These are phyloP conservation scores for Trichaptum fuscoviolaceum DNA, from an alignment of 768 basidiomycete species.

Conservation along the genomic window DNA sequence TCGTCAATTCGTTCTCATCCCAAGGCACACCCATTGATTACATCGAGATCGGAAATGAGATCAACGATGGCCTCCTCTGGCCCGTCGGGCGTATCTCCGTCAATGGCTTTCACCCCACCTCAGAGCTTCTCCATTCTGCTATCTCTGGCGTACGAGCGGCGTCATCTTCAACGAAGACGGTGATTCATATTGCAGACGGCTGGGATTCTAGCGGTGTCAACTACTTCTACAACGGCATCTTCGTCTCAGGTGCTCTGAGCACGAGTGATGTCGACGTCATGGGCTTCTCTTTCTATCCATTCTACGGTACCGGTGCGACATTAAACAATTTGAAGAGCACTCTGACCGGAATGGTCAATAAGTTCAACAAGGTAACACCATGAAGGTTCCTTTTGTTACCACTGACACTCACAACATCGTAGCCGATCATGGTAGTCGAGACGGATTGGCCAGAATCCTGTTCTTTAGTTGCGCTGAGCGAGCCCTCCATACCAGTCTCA, in stretches of 20 bases:
- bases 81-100: conserved; percentile 50
- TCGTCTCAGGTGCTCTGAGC: conserved; percentile 46
- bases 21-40: conserved; percentile 52
- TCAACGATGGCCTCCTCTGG: conserved; percentile 61
- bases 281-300: conserved; percentile 64
- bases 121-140: conserved; percentile 58
- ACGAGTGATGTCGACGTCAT: conserved; percentile 49
- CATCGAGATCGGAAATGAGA: conserved; percentile 60
- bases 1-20: conserved; percentile 45
- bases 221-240: conserved; percentile 48
- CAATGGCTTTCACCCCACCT: conserved; percentile 46
- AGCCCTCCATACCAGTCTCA: conserved; percentile 41
- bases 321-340: conserved; percentile 43
- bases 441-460: conserved; percentile 59
- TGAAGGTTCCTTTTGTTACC: background rate
- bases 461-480: conserved; percentile 38
- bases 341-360: conserved; percentile 44
- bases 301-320: conserved; percentile 56
- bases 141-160: conserved; percentile 46
- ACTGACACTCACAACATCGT: background rate
- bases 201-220: conserved; percentile 43
- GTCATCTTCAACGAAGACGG: conserved; percentile 38
- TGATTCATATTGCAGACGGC: conserved; percentile 60
- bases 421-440: conserved; percentile 57
- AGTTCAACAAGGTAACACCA: conserved; percentile 39